Evolutionary conservation across 345 rosid species (phyloP), one percentile per base, ranked within the genome.

Genomic region (Linum trigynum): DNA sequence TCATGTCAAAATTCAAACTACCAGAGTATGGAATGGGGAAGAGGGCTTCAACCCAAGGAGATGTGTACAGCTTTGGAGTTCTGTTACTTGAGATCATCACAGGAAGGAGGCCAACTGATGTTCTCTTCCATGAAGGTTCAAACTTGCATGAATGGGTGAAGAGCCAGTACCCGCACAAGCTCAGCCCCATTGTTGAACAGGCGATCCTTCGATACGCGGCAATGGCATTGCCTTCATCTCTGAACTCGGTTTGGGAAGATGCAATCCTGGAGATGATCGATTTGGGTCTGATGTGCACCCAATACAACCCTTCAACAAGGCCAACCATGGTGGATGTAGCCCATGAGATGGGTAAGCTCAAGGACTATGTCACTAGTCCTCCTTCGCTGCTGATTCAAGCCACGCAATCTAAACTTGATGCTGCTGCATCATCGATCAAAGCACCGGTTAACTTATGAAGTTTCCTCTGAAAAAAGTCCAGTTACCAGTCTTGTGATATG

Each of bases 1-100:
- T 39, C 62, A n/a, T 41, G 42, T 55, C 40, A 41, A 36, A 14
- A n/a, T 43, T 42, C 3, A 11, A 7, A 69, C 23, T 10, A 17
- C 59, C 77, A 94, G 97, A 94, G 68, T 90, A 94, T 14, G 99
- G 95, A 60, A 79, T 86, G 85, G 96, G 95, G 5, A 86, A 78
- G 75, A 72, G 84, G 0, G 92, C 89, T 55, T 94, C 97, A 0
- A 81, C 82, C 4, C 77, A 86, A 12, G 99, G 97, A 69, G 97
- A 94, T 71, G 99, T 86, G 5, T 94, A 76, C 71, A 90, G 97
- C 71, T 94, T 81, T 55, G 99, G 99, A 38, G 84, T 94, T 39
- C 84, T 94, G 3, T 1, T 90, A 68, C 74, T 94, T 40, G 97
- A 94, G 74, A 86, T 90, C 53, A 72, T 85, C 37, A 79, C 85